A percentile compares a stretch with the other conserved stretches of the same genome.
These are phyloP conservation scores for Monosporascus sp. DNA, from an alignment of 2,329 filamentous ascomycete species.

Conservation along the genomic window DNA sequence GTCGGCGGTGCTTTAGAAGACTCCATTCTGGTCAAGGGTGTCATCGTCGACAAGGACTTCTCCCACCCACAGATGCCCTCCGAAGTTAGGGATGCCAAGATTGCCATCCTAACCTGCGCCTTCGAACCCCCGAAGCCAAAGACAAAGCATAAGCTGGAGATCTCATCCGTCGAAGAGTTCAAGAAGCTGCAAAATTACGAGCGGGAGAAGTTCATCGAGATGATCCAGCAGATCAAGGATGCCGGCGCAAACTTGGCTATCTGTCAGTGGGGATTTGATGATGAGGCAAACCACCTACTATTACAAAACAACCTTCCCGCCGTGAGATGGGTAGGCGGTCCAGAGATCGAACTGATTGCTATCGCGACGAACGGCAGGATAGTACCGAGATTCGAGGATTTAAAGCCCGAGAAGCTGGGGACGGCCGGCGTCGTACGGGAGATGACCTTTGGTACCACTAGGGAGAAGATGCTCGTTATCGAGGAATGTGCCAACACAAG, in stretches of 20 bases:
- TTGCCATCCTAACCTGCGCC: conserved; percentile 94
- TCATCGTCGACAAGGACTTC: conserved; percentile 99
- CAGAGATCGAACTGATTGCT: conserved; percentile 96
- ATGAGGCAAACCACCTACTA: conserved; percentile 95
- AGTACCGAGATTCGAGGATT: conserved; percentile 92
- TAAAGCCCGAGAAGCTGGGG: conserved; percentile 86
- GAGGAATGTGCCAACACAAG: conserved; percentile 98
- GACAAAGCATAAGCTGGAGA: conserved; percentile 99
- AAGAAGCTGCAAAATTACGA: conserved; percentile 97
- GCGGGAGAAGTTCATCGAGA: conserved; percentile 92
- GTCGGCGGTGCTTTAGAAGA: conserved; percentile 92
- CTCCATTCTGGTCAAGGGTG: conserved; percentile 89
- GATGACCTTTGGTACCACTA: conserved; percentile 93
- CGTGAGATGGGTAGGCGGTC: conserved; percentile 95
- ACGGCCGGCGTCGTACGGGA: conserved; percentile 85
- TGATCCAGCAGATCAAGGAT: conserved; percentile 98
- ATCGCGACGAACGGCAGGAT: conserved; percentile 98
- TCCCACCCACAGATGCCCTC: conserved; percentile 98
- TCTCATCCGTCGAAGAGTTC: conserved; percentile 95
- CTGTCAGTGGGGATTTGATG: conserved; percentile 99
- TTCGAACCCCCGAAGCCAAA: conserved; percentile 99
- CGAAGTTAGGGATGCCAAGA: conserved; percentile 90
- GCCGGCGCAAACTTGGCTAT: conserved; percentile 96
- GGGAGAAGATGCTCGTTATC: conserved; percentile 99
- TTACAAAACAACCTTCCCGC: conserved; percentile 94